Conservation (phyloP, 2,329 filamentous ascomycete genomes). For the Didymella sp. region DNA sequence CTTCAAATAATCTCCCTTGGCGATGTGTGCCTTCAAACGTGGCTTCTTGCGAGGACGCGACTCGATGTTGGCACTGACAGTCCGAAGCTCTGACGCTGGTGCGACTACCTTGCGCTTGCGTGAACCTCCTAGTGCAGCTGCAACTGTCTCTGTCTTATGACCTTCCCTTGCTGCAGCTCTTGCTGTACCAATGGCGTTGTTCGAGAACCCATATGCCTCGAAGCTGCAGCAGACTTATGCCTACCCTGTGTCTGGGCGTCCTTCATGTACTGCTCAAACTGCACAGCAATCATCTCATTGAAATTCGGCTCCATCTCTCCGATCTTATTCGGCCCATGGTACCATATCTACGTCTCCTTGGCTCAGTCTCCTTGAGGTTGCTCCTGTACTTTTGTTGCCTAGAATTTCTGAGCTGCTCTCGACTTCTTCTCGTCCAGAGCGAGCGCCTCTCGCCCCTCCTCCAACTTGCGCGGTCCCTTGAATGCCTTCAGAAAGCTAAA, state of each 20-base stretch:
- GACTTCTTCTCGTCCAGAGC: neutral
- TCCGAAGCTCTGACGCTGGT: neutral
- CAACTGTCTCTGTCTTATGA: neutral
- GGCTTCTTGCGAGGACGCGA: conserved; percentile 1
- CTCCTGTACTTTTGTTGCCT: neutral
- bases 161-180: neutral
- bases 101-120: neutral
- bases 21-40: conserved; percentile 2
- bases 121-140: neutral
- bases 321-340: neutral
- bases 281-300: neutral
- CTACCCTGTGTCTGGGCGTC: neutral
- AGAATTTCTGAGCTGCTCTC: neutral
- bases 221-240: neutral
- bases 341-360: neutral
- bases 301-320: neutral
- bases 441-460: neutral
- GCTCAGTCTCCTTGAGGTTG: neutral
- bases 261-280: conserved; percentile 2
- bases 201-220: neutral
- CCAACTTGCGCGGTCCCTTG: neutral
- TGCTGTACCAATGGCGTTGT: neutral
- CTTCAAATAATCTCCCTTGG: neutral
- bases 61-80: neutral
- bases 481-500: neutral